These are phyloP conservation scores for Eucalyptus erythrocorys DNA, from an alignment of 345 rosid genomes.

Conservation along the genomic window DNA sequence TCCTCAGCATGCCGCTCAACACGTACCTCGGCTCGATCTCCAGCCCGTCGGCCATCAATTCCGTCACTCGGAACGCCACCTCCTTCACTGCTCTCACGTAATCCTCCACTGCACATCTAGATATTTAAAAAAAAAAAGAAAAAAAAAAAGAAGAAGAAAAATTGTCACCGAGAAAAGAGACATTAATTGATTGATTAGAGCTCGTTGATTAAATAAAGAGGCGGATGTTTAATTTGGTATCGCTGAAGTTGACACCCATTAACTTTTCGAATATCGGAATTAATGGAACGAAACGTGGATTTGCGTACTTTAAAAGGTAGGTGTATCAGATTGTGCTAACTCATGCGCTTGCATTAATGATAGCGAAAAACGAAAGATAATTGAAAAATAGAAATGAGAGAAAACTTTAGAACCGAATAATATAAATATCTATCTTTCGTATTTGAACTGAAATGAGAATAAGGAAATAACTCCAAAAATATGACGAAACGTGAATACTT, in stretches of 20 bases:
- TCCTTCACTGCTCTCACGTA: slow-evolving; percentile 15
- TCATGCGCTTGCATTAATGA: background rate
- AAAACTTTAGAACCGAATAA: background rate
- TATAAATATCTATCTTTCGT: background rate
- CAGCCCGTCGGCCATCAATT: slow-evolving; percentile 19
- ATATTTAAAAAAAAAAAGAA: too few species aligned
- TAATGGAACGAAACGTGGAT: background rate
- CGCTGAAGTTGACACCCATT: background rate
- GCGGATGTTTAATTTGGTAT: background rate
- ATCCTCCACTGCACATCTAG: slow-evolving; percentile 5
- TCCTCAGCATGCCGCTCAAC: slow-evolving; percentile 11
- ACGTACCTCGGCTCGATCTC: slow-evolving; percentile 11
- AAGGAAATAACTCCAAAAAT: background rate
- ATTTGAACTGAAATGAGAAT: background rate
- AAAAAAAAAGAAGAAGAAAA: too few species aligned
- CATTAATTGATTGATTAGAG: background rate
- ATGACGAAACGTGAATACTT: background rate
- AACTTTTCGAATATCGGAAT: background rate
- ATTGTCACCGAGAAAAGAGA: background rate
- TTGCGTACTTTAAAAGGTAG: background rate
- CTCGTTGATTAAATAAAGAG: background rate
- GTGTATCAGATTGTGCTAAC: background rate
- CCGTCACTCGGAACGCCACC: slow-evolving; percentile 7
- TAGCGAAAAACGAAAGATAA: background rate
- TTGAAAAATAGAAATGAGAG: background rate